Base-by-base conservation (phyloP, 768 basidiomycete species). In the Tricholoma sp. region DNA sequence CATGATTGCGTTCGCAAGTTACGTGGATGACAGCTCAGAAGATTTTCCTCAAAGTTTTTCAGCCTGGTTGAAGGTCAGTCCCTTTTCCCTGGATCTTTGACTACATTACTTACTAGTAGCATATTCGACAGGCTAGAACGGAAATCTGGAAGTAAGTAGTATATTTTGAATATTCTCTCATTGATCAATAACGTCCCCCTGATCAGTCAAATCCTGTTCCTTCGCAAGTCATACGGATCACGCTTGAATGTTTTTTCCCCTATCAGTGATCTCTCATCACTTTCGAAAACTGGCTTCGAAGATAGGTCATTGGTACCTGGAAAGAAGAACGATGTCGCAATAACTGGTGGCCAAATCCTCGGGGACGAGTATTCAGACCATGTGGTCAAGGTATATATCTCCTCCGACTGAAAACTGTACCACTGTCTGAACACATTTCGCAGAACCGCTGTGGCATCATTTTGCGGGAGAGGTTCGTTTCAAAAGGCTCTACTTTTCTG, bases 331-430 rank as follows among this genome's bases (percentile, higher is more conserved):
- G 85, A 88, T 63, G 80, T 86, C 10, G 86, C 81, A 33, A 89
- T 86, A 56, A 73, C 82, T 18, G 93, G 93, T 9, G 93, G 91
- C 0, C 90, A 88, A 66, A 83, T 97, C 44, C 75, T 95, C 1
- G 96, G 94, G 4, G 95, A 98, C 66, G 97, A 99, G 68, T 98
- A 93, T 75, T 93, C 92, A 2, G 89, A 91, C 41, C 91, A 95
- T 67, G 93, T 98, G 45, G 85, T 99, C 32, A 89, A 89, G 79
- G 91, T 90, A 56, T 29, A 77, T 45, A 9, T 8, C 24, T 47
- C 29, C 28, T 13, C 15, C 32, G 52, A 42, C 52, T 45, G 12
- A 33, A 28, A 47, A 29, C 11, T 28, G 29, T 10, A 10, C 45
- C 18, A 45, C n/a, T 45, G 37, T 51, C 18, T 59, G 44, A 17